phyloP scores from a whole-genome alignment of 768 basidiomycete genomes.

The Suillus americanus region DNA sequence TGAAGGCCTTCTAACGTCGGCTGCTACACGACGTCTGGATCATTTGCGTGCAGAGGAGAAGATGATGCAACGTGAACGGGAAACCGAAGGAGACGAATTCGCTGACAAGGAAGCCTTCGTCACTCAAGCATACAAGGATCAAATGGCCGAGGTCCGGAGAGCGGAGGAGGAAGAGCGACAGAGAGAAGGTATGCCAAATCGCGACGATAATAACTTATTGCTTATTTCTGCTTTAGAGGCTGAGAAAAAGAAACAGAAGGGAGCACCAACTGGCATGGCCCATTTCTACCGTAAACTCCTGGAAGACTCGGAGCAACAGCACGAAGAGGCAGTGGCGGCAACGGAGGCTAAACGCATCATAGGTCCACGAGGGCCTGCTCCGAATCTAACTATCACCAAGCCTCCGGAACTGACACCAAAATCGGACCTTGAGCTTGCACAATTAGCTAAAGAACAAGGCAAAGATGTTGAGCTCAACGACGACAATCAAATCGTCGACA shows the following conservation, averaged over 20 bases:
- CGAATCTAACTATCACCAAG: slow-evolving; percentile 75
- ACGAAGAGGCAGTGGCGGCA: slow-evolving; percentile 86
- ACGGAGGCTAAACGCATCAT: slow-evolving; percentile 51
- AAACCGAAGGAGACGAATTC: slow-evolving; percentile 91
- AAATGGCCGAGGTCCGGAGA: slow-evolving; percentile 86
- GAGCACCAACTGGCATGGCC: slow-evolving; percentile 71
- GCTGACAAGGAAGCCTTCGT: slow-evolving; percentile 96
- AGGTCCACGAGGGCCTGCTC: slow-evolving; percentile 62
- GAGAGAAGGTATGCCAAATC: slow-evolving; percentile 69
- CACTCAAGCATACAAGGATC: slow-evolving; percentile 95
- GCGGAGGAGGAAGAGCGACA: slow-evolving; percentile 92
- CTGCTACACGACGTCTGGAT: slow-evolving; percentile 87
- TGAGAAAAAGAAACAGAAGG: slow-evolving; percentile 59
- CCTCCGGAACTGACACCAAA: slow-evolving; percentile 60
- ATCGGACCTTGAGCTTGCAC: slow-evolving; percentile 77
- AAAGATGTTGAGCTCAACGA: slow-evolving; percentile 93
- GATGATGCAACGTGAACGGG: slow-evolving; percentile 92
- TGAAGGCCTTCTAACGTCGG: slow-evolving; percentile 69
- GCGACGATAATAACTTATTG: background rate
- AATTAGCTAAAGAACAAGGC: slow-evolving; percentile 67
- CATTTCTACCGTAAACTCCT: slow-evolving; percentile 81
- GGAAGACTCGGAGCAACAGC: slow-evolving; percentile 76
- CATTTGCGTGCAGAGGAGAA: slow-evolving; percentile 95
- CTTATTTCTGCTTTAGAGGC: slow-evolving; percentile 37
- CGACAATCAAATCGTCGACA: slow-evolving; percentile 96